Evolutionary conservation across 208 protist genomes (phyloP).

Genomic region (Porcisia deanei): DNA sequence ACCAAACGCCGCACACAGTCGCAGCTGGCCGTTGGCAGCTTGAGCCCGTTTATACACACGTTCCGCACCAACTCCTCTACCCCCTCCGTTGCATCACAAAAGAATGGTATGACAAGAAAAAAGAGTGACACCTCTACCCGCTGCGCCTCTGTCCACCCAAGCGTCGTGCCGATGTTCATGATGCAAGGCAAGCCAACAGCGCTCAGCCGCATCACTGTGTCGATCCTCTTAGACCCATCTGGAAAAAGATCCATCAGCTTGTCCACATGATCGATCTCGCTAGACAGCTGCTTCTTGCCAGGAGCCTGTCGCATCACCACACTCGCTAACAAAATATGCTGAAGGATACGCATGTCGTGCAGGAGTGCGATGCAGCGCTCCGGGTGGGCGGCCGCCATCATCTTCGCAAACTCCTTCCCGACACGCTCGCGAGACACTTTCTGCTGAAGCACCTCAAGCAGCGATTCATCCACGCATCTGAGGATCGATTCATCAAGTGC

Average conservation of each 20-base stretch:
- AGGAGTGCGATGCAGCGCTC: constrained; percentile 71
- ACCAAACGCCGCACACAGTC: constrained; percentile 67
- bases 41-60: constrained; percentile 80
- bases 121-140: constrained; percentile 37
- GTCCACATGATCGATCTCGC: constrained; percentile 50
- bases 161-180: constrained; percentile 15
- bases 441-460: constrained; percentile 57
- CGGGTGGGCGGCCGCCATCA: constrained; percentile 57
- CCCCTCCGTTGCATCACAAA: constrained; percentile 29
- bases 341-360: constrained; percentile 55
- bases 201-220: constrained; percentile 38
- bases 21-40: constrained; percentile 54
- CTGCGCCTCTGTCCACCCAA: constrained; percentile 22
- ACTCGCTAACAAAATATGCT: constrained; percentile 62
- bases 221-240: constrained; percentile 15
- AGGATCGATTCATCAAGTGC: constrained; percentile 62
- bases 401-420: constrained; percentile 86
- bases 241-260: constrained; percentile 28
- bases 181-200: constrained; percentile 37
- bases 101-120: constrained; percentile 55
- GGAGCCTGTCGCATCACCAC: constrained; percentile 47
- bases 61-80: constrained; percentile 54
- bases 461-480: constrained; percentile 44
- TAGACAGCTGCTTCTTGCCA: constrained; percentile 42
- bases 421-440: constrained; percentile 89